A percentile compares a stretch with the other conserved stretches of the same genome.
phyloP scores from a whole-genome alignment of 2,329 filamentous ascomycete genomes.

The Drechslerella dactyloides region DNA sequence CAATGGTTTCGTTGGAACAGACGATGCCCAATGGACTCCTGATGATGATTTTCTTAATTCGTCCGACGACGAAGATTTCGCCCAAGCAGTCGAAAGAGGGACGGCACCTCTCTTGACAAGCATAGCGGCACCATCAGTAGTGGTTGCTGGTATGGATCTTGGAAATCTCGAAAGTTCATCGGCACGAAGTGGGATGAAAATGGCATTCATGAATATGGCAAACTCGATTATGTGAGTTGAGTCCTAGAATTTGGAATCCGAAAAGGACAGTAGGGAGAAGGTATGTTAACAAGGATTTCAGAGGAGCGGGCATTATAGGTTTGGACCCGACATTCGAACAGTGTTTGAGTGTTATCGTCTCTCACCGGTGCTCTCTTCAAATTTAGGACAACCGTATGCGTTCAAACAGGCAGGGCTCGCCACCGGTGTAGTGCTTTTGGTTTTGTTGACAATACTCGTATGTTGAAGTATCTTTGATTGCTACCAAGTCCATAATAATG shows the following conservation, averaged over 20 bases:
- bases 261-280: conserved; percentile 4
- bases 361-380: conserved; percentile 1
- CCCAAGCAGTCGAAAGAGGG: conserved; percentile 56
- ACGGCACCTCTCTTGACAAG: conserved; percentile 75
- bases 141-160: conserved; percentile 66
- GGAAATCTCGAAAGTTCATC: conserved; percentile 68
- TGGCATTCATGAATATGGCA: conserved; percentile 99
- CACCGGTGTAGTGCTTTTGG: conserved; percentile 77
- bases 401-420: conserved; percentile 87
- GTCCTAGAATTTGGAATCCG: conserved; percentile 64
- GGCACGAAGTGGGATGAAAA: conserved; percentile 82
- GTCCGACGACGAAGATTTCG: conserved; percentile 56
- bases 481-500: not conserved
- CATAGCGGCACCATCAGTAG: conserved; percentile 79
- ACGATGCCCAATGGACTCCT: conserved; percentile 61
- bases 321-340: not conserved
- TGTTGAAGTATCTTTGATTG: conserved; percentile 6
- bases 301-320: conserved; percentile 71
- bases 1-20: conserved; percentile 53
- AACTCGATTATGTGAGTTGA: conserved; percentile 89
- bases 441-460: conserved; percentile 76
- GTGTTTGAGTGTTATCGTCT: not conserved
- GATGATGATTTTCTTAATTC: conserved; percentile 67
- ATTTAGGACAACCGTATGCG: conserved; percentile 84
- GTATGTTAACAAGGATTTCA: conserved; percentile 51